Percentiles rank a stretch among this genome's conserved stretches.
Conservation (phyloP, 345 rosid species). For the Moricandia moricandioides region DNA sequence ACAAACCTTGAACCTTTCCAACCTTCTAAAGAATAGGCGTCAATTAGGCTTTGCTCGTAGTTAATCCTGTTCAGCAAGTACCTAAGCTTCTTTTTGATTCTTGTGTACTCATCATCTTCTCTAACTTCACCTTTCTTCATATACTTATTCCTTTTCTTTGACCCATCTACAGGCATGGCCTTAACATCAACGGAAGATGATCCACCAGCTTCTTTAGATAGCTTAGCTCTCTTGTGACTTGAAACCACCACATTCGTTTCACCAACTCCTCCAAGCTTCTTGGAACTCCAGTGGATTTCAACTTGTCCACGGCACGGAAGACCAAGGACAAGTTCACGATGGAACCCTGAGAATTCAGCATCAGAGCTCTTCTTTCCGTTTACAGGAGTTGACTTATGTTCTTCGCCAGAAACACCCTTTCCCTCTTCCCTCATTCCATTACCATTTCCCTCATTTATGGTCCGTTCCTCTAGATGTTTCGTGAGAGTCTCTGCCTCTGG, state of each 20-base stretch:
- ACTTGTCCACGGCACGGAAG: slow-evolving; percentile 33
- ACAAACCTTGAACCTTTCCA: slow-evolving; percentile 96
- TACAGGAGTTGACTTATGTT: slow-evolving; percentile 9
- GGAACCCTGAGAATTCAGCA: slow-evolving; percentile 2
- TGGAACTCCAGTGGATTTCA: slow-evolving; percentile 13
- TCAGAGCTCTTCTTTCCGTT: slow-evolving; percentile 18
- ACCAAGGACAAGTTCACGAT: slow-evolving; percentile 33
- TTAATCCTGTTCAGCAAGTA: slow-evolving; percentile 68
- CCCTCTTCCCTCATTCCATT: not conserved
- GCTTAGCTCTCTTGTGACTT: slow-evolving; percentile 51
- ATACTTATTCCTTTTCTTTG: slow-evolving; percentile 40
- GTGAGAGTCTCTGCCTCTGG: slow-evolving; percentile 18
- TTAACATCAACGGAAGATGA: slow-evolving; percentile 38
- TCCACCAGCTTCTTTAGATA: slow-evolving; percentile 38
- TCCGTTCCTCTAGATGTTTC: not conserved
- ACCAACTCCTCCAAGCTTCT: slow-evolving; percentile 18
- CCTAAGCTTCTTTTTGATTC: slow-evolving; percentile 64
- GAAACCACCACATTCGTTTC: slow-evolving; percentile 24
- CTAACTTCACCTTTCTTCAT: slow-evolving; percentile 27
- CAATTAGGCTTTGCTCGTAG: slow-evolving; percentile 79
- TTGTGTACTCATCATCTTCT: slow-evolving; percentile 64
- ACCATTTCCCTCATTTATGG: not conserved
- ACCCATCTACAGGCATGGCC: slow-evolving; percentile 31
- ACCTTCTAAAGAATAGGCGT: slow-evolving; percentile 94
- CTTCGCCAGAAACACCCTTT: slow-evolving; percentile 19